These are phyloP conservation scores for Suhomyces prunicola DNA, from an alignment of 805 yeast species.

Conservation along the genomic window DNA sequence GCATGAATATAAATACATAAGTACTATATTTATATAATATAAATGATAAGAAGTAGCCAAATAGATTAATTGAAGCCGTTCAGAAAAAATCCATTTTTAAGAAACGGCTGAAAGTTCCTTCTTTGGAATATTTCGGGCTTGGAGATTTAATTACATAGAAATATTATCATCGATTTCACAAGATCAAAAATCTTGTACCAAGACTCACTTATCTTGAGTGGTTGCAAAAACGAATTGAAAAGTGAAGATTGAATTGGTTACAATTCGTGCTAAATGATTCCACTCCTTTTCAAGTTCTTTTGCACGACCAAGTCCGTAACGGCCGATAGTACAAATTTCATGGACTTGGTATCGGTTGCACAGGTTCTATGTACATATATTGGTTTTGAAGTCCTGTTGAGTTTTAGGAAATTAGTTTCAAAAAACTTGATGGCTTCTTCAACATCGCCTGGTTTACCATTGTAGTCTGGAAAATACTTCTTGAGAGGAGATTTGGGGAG, in stretches of 20 bases:
- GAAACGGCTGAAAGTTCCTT: no score
- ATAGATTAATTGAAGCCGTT: not conserved
- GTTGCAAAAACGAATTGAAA: no score
- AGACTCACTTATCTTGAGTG: no score
- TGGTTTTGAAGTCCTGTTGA: conserved; percentile 69
- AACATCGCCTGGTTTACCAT: conserved; percentile 57
- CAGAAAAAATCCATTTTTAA: no score
- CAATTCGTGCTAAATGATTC: conserved; percentile 46
- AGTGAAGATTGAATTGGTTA: no score
- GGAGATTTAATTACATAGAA: no score
- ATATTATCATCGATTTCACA: not conserved
- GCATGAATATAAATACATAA: not conserved
- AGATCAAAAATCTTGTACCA: not conserved
- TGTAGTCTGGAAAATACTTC: conserved; percentile 74
- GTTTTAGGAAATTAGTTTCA: conserved; percentile 59
- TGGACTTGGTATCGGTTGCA: conserved; percentile 87
- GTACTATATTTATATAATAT: conserved; percentile 2
- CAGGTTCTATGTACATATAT: conserved; percentile 90
- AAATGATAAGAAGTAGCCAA: not conserved
- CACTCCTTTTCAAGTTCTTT: conserved; percentile 75
- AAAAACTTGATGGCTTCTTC: conserved; percentile 70
- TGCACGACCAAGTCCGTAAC: conserved; percentile 90
- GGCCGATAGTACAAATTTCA: conserved; percentile 87
- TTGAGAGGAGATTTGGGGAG: conserved; percentile 62
- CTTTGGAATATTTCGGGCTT: no score